Base-by-base conservation (phyloP, 2,329 filamentous ascomycete genomes). In the Macrophomina pseudophaseolina region DNA sequence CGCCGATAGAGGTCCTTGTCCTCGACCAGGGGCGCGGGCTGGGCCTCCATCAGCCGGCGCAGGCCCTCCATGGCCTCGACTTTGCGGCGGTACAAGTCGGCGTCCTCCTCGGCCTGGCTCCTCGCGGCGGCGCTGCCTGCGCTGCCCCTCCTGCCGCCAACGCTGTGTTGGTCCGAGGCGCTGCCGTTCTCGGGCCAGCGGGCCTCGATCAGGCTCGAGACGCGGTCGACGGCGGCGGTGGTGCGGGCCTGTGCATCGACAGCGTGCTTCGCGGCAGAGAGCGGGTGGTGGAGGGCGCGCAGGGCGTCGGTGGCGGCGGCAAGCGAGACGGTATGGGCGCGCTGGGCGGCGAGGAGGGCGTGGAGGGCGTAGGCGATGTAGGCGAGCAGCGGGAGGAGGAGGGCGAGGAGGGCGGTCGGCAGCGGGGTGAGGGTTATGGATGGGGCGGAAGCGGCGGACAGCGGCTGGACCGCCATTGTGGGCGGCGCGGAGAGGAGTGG, bases 231-330 rank as follows among this genome's bases (percentile, higher is more conserved):
- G n/a, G 58, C 58, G 6, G 40, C 11, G 32, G 58, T 23, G 1
- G 12, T 46, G 32, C 35, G 35, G 3, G 6, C 11, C 4, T 38
- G 35, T 38, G 35, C 35, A 4, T 38, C 35, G 35, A 12, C 11
- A 4, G 35, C 35, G 35, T n/a, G 18, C 30, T 33, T 35, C 5
- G 38, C 38, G 18, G 38, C 35, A 38, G 54, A 2, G 6, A 46
- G 40, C 8, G 28, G 16, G 40, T 23, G 18, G 42, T 30, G 42
- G 9, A 62, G 58, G 7, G 32, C 40, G 58, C 18, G 58, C 9
- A 62, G 42, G 1, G 77, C 38, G 76, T 76, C 59, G 70, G 69
- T 23, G 70, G 73, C 54, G 35, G 49, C 5, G 71, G 58, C 28
- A 28, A 67, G 66, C 11, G 60, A 53, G 46, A 65, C n/a, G 33